These are phyloP conservation scores for Phyllosticta ampelicida DNA, from an alignment of 2,329 filamentous ascomycete species.

Conservation along the genomic window DNA sequence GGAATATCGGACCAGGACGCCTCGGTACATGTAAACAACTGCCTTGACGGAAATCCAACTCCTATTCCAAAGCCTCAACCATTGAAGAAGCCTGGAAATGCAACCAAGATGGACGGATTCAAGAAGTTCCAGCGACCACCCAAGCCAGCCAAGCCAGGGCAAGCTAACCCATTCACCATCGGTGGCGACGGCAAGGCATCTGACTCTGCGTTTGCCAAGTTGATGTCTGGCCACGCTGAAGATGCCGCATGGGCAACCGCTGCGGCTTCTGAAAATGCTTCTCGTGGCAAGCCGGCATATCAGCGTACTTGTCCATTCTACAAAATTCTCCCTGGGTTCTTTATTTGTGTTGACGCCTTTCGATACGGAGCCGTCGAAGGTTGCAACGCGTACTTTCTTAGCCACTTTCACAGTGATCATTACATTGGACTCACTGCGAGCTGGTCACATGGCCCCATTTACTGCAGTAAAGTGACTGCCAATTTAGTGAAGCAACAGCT, in stretches of 20 bases:
- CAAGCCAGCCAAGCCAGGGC: constrained; percentile 61
- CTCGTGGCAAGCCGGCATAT: constrained; percentile 76
- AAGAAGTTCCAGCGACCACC: constrained; percentile 57
- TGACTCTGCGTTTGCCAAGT: constrained; percentile 76
- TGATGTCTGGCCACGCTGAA: constrained; percentile 90
- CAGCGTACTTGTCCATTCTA: constrained; percentile 94
- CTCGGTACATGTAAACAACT: constrained; percentile 81
- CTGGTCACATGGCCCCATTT: constrained; percentile 92
- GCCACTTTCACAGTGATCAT: constrained; percentile 96
- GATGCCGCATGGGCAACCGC: constrained; percentile 82
- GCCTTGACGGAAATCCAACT: constrained; percentile 70
- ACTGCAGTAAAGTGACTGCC: constrained; percentile 85
- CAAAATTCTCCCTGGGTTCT: constrained; percentile 91
- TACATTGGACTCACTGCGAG: constrained; percentile 82
- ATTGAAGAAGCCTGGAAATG: constrained; percentile 4
- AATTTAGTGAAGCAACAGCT: constrained; percentile 83
- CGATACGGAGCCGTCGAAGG: constrained; percentile 88
- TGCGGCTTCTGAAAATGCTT: constrained; percentile 64
- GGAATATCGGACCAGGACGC: constrained; percentile 52
- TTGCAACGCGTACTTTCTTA: constrained; percentile 90
- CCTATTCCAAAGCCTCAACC: constrained; percentile 35
- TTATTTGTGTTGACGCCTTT: constrained; percentile 91
- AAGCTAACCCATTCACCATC: constrained; percentile 64
- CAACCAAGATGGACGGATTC: constrained; percentile 14
- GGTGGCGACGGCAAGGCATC: constrained; percentile 41